Conservation (phyloP, 1,139 yeast genomes). For the Nematodospora anomalae region DNA sequence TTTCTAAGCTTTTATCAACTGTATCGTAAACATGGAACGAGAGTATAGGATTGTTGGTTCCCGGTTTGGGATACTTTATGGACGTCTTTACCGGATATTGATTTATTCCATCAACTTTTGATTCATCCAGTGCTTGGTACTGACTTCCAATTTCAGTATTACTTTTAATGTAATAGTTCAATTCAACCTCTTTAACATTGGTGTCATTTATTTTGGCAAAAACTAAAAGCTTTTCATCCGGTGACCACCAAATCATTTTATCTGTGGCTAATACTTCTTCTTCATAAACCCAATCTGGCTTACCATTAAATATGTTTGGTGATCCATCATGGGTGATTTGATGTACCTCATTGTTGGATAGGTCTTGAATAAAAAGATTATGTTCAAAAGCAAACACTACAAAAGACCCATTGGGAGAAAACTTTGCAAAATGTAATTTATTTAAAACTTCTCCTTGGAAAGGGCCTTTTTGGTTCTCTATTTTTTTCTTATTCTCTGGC, state of each 20-base stretch:
- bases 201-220: constrained; percentile 73
- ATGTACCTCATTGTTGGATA: constrained; percentile 22
- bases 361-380: constrained; percentile 42
- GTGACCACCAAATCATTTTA: constrained; percentile 85
- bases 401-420: constrained; percentile 40
- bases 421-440: constrained; percentile 43
- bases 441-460: constrained; percentile 14
- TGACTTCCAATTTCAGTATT: constrained; percentile 31
- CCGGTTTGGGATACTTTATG: constrained; percentile 90
- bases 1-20: constrained; percentile 17
- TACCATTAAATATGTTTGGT: constrained; percentile 70
- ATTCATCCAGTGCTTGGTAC: constrained; percentile 21
- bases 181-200: constrained; percentile 59
- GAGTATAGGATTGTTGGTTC: constrained; percentile 67
- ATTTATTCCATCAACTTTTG: constrained; percentile 24
- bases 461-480: constrained; percentile 8
- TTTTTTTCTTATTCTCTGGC: constrained; percentile 9
- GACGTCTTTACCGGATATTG: constrained; percentile 54
- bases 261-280: constrained; percentile 78
- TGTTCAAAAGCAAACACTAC: constrained; percentile 39
- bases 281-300: constrained; percentile 96
- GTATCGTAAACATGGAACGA: constrained; percentile 47
- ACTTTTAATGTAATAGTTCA: constrained; percentile 59
- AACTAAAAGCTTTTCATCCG: constrained; percentile 63
- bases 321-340: constrained; percentile 73